phyloP scores from a whole-genome alignment of 83 land plant genomes.

The Isoetes engelmannii region DNA sequence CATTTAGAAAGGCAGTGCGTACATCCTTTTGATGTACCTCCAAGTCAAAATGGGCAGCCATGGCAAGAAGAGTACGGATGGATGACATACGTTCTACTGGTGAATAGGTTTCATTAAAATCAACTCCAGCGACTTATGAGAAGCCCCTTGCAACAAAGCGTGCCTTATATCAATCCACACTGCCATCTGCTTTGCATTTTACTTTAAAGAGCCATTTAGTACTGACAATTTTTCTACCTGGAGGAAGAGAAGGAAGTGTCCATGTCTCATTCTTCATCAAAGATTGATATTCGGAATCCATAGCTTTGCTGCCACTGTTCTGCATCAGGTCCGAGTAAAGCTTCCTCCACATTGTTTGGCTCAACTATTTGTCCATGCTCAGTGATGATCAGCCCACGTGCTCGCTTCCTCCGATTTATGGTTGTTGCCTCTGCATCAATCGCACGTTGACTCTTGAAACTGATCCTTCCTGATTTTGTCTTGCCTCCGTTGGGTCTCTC shows the following conservation, averaged over 20 bases:
- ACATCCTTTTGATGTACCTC: constrained; percentile 6
- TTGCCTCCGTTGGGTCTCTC: neutral
- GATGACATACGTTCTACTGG: neutral
- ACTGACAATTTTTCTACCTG: neutral
- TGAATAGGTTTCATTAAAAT: constrained; percentile 2
- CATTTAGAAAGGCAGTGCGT: neutral
- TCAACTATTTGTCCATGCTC: neutral
- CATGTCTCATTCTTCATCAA: neutral
- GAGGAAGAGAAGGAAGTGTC: neutral
- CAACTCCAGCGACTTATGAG: neutral
- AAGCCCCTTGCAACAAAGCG: neutral
- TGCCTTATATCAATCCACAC: neutral
- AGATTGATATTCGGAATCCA: constrained; percentile 1
- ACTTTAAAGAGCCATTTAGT: constrained; percentile 5
- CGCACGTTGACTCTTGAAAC: neutral
- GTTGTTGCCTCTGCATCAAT: neutral
- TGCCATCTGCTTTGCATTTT: neutral
- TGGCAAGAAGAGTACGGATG: neutral
- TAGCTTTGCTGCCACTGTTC: neutral
- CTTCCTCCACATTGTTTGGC: neutral
- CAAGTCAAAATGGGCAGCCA: neutral
- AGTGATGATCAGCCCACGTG: neutral
- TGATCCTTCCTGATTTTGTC: neutral
- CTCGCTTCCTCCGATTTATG: neutral
- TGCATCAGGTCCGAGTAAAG: neutral